Percentiles rank a stretch among this genome's conserved stretches.
Conservation (phyloP, 208 protist species). For the Trypanosoma platydactyli region DNA sequence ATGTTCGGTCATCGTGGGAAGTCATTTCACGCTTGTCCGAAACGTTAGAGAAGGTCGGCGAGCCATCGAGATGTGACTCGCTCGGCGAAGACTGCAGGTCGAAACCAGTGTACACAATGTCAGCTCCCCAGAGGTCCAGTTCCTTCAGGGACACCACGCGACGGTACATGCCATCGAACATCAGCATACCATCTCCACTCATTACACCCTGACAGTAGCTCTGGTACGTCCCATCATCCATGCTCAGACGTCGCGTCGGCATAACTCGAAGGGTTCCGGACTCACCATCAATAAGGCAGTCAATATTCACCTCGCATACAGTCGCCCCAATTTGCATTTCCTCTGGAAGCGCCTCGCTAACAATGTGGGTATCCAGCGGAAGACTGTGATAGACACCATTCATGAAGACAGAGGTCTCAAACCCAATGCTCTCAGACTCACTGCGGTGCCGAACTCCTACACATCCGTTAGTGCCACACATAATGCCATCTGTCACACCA, state of each 20-base stretch:
- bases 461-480: conserved; percentile 88
- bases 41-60: not conserved
- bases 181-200: conserved; percentile 74
- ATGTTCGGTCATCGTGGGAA: conserved; percentile 5
- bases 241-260: conserved; percentile 53
- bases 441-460: conserved; percentile 75
- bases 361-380: conserved; percentile 31
- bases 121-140: conserved; percentile 63
- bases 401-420: conserved; percentile 71
- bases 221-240: conserved; percentile 72
- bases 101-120: conserved; percentile 77
- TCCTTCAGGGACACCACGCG: conserved; percentile 64
- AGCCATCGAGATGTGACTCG: not conserved
- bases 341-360: conserved; percentile 39
- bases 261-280: conserved; percentile 72
- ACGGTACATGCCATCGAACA: conserved; percentile 76
- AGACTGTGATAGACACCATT: conserved; percentile 79
- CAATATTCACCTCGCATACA: conserved; percentile 65
- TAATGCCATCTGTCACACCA: conserved; percentile 77
- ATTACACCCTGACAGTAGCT: conserved; percentile 74
- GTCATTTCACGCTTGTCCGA: conserved; percentile 5
- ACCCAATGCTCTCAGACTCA: conserved; percentile 73
- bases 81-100: conserved; percentile 10
- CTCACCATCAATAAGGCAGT: conserved; percentile 81
- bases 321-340: conserved; percentile 66